Evolutionary conservation across 1,284 basidiomycete species (phyloP).

Genomic region (Xanthoconium separans): DNA sequence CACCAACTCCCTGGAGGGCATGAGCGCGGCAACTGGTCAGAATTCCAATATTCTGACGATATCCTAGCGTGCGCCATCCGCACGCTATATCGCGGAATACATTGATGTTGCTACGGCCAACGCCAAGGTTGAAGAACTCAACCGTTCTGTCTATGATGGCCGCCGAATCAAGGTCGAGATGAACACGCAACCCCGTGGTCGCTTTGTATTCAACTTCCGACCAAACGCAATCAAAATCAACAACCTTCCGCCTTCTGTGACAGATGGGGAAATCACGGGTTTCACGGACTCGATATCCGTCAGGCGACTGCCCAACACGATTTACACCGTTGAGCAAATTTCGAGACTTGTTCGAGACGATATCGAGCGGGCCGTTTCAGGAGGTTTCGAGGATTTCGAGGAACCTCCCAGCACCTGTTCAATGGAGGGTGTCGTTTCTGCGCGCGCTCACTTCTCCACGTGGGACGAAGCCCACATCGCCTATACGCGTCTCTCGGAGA

Average conservation of each 20-base stretch:
- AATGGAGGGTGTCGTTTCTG: slow-evolving; percentile 29
- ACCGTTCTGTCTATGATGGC: slow-evolving; percentile 36
- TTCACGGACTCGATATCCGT: slow-evolving; percentile 23
- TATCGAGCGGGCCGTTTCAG: slow-evolving; percentile 19
- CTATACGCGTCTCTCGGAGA: slow-evolving; percentile 29
- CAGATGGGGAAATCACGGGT: slow-evolving; percentile 21
- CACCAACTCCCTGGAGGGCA: slow-evolving; percentile 37
- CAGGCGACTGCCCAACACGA: slow-evolving; percentile 17
- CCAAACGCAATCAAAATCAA: slow-evolving; percentile 34
- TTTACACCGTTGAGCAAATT: slow-evolving; percentile 7
- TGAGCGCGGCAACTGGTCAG: slow-evolving; percentile 35
- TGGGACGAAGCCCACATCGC: slow-evolving; percentile 48
- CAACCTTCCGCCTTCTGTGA: slow-evolving; percentile 24
- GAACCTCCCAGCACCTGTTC: slow-evolving; percentile 14
- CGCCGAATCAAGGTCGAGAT: slow-evolving; percentile 43
- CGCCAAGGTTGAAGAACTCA: slow-evolving; percentile 31
- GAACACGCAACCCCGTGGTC: slow-evolving; percentile 36
- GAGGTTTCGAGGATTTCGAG: slow-evolving; percentile 19
- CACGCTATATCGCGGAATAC: slow-evolving; percentile 40
- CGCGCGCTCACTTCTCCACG: slow-evolving; percentile 42
- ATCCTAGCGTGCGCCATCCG: slow-evolving; percentile 43
- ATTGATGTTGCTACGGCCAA: slow-evolving; percentile 16
- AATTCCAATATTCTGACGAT: slow-evolving; percentile 40
- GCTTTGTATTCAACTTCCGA: slow-evolving; percentile 19
- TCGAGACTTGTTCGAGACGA: slow-evolving; percentile 16